These are phyloP conservation scores for Glycine latifolia DNA, from an alignment of 306 rosid species.

Conservation along the genomic window DNA sequence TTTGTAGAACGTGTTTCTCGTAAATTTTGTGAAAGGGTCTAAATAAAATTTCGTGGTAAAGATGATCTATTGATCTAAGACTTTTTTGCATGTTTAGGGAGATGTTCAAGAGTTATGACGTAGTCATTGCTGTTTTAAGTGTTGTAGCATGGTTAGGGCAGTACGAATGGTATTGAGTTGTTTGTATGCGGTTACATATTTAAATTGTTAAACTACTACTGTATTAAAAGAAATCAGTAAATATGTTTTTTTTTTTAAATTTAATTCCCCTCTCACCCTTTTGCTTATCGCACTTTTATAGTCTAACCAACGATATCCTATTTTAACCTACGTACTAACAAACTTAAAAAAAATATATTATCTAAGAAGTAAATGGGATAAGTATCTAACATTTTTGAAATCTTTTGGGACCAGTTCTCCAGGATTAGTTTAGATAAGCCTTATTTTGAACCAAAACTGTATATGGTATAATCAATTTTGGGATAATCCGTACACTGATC, in stretches of 20 bases:
- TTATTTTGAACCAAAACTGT: not conserved
- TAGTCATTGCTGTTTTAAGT: not conserved
- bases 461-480: not conserved
- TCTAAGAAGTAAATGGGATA: not conserved
- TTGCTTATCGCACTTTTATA: not conserved
- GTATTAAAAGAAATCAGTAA: not conserved
- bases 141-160: not conserved
- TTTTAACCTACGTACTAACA: too few species aligned
- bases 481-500: not conserved
- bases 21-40: not conserved
- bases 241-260: not conserved
- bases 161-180: not conserved
- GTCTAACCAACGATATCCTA: not conserved
- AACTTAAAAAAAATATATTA: not conserved
- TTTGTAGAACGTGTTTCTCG: not conserved
- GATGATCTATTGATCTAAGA: too few species aligned
- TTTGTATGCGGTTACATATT: not conserved
- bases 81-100: too few species aligned
- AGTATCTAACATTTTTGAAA: not conserved
- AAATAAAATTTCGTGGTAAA: not conserved
- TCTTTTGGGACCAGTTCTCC: not conserved
- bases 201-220: not conserved
- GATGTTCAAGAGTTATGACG: not conserved
- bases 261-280: not conserved
- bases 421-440: not conserved